Base-by-base conservation (phyloP, 139 green algal species). In the Ostreobium quekettii region DNA sequence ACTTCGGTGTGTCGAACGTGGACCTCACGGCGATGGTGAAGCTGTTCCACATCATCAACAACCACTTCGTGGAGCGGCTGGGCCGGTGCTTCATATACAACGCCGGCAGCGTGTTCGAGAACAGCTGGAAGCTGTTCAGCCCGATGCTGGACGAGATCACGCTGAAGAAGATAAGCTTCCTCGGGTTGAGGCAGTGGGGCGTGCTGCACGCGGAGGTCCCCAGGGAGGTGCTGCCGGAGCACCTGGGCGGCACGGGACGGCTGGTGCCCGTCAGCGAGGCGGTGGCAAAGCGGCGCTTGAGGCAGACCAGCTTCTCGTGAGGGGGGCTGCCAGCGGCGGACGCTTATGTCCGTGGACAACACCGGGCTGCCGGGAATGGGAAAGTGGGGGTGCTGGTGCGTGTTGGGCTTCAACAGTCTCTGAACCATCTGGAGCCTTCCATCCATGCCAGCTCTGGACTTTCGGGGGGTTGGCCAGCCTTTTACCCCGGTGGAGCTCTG, bases 1-100 rank as follows among this genome's bases (percentile, higher is more conserved):
- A 73, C 48, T 70, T 81, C 57, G 65, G 71, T 24, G 59, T 71
- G 4, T 26, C 71, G 26, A 71, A 36, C 46, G 74, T 81, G 60
- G 74, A 80, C 66, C 38, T 76, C n/a, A 66, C 62, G 30, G 67
- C 72, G n/a, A 72, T 82, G 48, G 53, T 73, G 48, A 58, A 62
- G 33, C 63, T 75, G 11, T 76, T 78, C 47, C 1, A 62, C 37
- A 64, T 82, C 26, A 60, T 80, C 46, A 66, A 64, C 4, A 60
- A 70, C 58, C 71, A 76, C 56, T 78, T 78, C 28, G 67, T 76
- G n/a, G 71, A 75, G 61, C 22, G 59, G 59, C 67, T 61, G 4
- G 60, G 47, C 32, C 60, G 36, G 26, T 32, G 61, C 28, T 64
- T 64, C 28, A 36, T 72, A 4, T 77, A 64, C 37, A 81, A 75